Evolutionary conservation across 2,329 filamentous ascomycete genomes (phyloP).

Genomic region (Nemania sp.): DNA sequence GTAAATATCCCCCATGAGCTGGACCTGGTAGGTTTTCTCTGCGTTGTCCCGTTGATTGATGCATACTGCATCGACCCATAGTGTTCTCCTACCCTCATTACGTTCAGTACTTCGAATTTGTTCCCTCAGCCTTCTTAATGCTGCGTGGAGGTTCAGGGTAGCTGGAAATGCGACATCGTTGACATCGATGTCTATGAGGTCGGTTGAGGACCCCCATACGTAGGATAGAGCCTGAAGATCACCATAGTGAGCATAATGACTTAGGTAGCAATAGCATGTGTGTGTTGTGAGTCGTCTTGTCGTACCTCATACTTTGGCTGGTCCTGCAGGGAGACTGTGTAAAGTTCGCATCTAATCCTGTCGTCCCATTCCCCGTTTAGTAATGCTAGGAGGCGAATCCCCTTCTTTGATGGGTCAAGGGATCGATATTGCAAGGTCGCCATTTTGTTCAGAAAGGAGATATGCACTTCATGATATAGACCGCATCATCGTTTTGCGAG

Average conservation of each 20-base stretch:
- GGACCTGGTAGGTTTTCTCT: slow-evolving; percentile 11
- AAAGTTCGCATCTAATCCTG: slow-evolving; percentile 20
- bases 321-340: slow-evolving; percentile 22
- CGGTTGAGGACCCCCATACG: slow-evolving; percentile 22
- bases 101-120: neutral
- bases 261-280: neutral
- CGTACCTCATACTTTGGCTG: slow-evolving; percentile 29
- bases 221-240: slow-evolving; percentile 25
- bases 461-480: neutral
- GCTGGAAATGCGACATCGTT: slow-evolving; percentile 16
- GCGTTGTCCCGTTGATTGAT: slow-evolving; percentile 23
- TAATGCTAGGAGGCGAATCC: slow-evolving; percentile 28
- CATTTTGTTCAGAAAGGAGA: neutral
- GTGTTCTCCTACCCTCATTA: slow-evolving; percentile 7
- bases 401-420: slow-evolving; percentile 17
- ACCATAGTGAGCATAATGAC: neutral
- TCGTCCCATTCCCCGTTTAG: slow-evolving; percentile 25
- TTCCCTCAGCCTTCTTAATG: slow-evolving; percentile 24
- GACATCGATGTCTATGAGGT: slow-evolving; percentile 23
- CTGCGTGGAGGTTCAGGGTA: slow-evolving; percentile 22
- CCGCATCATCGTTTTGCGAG: neutral
- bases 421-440: slow-evolving; percentile 3
- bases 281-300: neutral
- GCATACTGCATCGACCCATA: slow-evolving; percentile 26
- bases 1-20: slow-evolving; percentile 27